phyloP scores from a whole-genome alignment of 495 filamentous ascomycete species.

The Umbilicaria muhlenbergii region DNA sequence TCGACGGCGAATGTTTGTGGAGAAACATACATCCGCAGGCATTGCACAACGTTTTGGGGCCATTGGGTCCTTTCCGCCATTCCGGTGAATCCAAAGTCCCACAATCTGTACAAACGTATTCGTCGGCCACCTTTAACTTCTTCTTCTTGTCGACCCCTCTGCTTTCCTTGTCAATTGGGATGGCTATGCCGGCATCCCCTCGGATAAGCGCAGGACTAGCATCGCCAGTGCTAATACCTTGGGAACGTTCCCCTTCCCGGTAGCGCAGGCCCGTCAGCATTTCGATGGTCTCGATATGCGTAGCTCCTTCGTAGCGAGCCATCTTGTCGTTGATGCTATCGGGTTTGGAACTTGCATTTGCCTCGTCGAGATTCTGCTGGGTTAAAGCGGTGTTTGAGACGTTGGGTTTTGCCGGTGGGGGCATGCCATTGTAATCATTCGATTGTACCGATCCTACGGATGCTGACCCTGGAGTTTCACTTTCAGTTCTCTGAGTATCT shows the following conservation, averaged over 20 bases:
- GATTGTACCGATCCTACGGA: slow-evolving; percentile 15
- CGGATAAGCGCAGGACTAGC: slow-evolving; percentile 64
- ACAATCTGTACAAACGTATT: slow-evolving; percentile 94
- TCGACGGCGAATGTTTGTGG: neutral
- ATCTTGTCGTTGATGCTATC: slow-evolving; percentile 68
- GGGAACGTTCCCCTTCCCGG: slow-evolving; percentile 74
- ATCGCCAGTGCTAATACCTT: slow-evolving; percentile 77
- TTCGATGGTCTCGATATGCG: slow-evolving; percentile 78
- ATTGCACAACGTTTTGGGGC: slow-evolving; percentile 94
- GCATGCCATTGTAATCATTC: slow-evolving; percentile 37
- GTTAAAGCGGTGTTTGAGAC: slow-evolving; percentile 50
- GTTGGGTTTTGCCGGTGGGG: slow-evolving; percentile 49
- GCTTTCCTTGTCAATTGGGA: slow-evolving; percentile 55
- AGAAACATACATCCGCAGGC: slow-evolving; percentile 64
- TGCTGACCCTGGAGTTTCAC: slow-evolving; percentile 14
- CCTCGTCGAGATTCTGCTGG: slow-evolving; percentile 64
- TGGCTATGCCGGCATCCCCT: slow-evolving; percentile 74
- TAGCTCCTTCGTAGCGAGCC: slow-evolving; percentile 56
- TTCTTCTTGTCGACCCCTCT: slow-evolving; percentile 64
- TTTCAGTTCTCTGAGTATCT: slow-evolving; percentile 24
- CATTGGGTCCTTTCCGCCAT: slow-evolving; percentile 89
- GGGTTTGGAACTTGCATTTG: slow-evolving; percentile 45
- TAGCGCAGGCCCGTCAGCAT: slow-evolving; percentile 85
- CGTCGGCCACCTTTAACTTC: slow-evolving; percentile 76
- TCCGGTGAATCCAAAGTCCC: slow-evolving; percentile 89